phyloP scores from a whole-genome alignment of 73 alveolate species.

The Symbiodinium natans region DNA sequence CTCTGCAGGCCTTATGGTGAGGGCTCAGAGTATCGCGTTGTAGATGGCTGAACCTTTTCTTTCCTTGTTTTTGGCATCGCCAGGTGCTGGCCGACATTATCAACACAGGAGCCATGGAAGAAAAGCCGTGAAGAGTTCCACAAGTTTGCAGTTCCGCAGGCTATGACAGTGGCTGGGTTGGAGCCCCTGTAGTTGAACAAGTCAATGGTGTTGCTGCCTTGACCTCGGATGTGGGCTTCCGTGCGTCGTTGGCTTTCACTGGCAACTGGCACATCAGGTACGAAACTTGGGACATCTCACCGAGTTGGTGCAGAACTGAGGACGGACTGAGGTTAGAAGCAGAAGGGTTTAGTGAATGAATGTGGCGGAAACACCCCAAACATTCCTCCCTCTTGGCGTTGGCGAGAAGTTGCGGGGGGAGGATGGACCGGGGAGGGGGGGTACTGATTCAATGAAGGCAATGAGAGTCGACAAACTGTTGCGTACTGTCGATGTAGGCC shows the following conservation, averaged over 20 bases:
- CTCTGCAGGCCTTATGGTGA: too few relatives aligned
- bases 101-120: constrained; percentile 27
- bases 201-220: constrained; percentile 22
- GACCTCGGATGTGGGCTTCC: background rate
- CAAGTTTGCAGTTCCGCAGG: background rate
- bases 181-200: constrained; percentile 55
- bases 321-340: background rate
- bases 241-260: background rate
- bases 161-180: constrained; percentile 91
- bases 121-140: background rate
- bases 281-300: constrained; percentile 52
- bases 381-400: background rate
- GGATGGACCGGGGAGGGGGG: background rate
- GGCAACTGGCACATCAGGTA: background rate
- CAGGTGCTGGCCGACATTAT: constrained; percentile 66
- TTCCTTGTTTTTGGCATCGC: too few relatives aligned
- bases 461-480: too few relatives aligned
- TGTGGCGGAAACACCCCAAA: background rate
- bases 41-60: too few relatives aligned
- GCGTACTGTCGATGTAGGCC: too few relatives aligned
- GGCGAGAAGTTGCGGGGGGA: background rate
- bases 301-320: background rate
- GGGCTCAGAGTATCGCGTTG: too few relatives aligned
- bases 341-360: background rate
- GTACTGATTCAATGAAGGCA: too few relatives aligned